These are phyloP conservation scores for Chlamydomonas sp. DNA, from an alignment of 139 green algal genomes.

Conservation along the genomic window DNA sequence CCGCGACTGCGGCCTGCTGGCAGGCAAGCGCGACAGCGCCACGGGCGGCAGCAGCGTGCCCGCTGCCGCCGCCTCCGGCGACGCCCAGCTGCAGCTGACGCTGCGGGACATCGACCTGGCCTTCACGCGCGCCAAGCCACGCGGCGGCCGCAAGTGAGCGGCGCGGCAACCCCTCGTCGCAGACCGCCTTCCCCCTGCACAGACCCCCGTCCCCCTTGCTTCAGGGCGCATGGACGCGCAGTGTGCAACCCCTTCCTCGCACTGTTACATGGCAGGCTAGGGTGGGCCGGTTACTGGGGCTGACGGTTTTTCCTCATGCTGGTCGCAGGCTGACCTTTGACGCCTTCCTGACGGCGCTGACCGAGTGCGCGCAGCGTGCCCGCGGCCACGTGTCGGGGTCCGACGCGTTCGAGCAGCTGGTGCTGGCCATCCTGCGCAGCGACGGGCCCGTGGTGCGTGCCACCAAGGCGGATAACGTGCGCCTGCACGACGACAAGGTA, in stretches of 20 bases:
- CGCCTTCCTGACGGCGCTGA: slow-evolving; percentile 63
- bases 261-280: too few species aligned
- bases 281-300: too few species aligned
- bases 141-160: slow-evolving; percentile 38
- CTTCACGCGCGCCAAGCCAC: slow-evolving; percentile 46
- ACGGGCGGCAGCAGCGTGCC: slow-evolving; percentile 57
- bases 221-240: too few species aligned
- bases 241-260: too few species aligned
- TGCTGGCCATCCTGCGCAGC: slow-evolving; percentile 32
- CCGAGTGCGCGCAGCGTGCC: slow-evolving; percentile 48
- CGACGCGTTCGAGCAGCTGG: slow-evolving; percentile 32
- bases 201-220: too few species aligned
- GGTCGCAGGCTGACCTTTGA: slow-evolving; percentile 64
- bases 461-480: slow-evolving; percentile 53
- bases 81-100: background rate
- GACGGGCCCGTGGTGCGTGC: slow-evolving; percentile 41
- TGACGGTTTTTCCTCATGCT: too few species aligned
- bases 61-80: background rate
- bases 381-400: background rate
- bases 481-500: slow-evolving; percentile 64
- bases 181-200: too few species aligned
- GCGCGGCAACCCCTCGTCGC: too few species aligned
- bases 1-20: slow-evolving; percentile 54
- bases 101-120: slow-evolving; percentile 21
- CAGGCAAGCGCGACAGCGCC: slow-evolving; percentile 14